These are phyloP conservation scores for Arctium lappa DNA, from an alignment of 129 eudicot genomes.

Conservation along the genomic window DNA sequence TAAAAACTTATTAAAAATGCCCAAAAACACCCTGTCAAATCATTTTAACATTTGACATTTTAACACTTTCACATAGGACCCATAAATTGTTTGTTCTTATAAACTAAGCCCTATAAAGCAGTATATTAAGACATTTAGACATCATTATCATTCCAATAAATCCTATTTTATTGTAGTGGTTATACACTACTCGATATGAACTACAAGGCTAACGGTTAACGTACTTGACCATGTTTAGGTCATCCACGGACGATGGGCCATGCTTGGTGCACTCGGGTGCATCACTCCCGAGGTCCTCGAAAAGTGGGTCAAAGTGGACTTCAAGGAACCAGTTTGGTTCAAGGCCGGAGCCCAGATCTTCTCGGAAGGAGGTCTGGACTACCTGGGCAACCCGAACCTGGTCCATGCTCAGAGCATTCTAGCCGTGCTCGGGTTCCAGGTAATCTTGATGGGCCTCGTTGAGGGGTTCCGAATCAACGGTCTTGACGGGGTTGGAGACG, in stretches of 20 bases:
- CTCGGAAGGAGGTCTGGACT: slow-evolving; percentile 83
- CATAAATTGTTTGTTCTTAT: not conserved
- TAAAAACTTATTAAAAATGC: not conserved
- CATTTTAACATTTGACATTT: too few relatives aligned
- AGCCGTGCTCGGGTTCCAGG: slow-evolving; percentile 74
- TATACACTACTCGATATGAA: not conserved
- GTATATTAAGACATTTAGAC: too few relatives aligned
- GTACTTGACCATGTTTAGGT: slow-evolving; percentile 30
- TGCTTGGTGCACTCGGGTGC: slow-evolving; percentile 88
- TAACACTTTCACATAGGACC: not conserved
- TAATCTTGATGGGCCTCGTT: slow-evolving; percentile 74
- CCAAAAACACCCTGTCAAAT: not conserved
- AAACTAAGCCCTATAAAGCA: not conserved
- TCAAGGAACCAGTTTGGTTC: slow-evolving; percentile 89
- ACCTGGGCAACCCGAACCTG: slow-evolving; percentile 83
- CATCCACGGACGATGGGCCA: slow-evolving; percentile 84
- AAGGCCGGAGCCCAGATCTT: slow-evolving; percentile 86
- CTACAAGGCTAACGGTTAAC: not conserved
- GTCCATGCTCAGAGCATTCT: slow-evolving; percentile 87
- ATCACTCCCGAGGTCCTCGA: slow-evolving; percentile 73
- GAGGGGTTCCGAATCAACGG: slow-evolving; percentile 76
- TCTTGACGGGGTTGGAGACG: slow-evolving; percentile 75
- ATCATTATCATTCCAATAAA: too few relatives aligned
- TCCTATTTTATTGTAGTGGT: not conserved
- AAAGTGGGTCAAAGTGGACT: slow-evolving; percentile 66